A percentile compares a stretch with the other conserved stretches of the same genome.
Evolutionary conservation across 371 early-diverging fungal species (phyloP).

Genomic region (Apophysomyces trapeziformis): DNA sequence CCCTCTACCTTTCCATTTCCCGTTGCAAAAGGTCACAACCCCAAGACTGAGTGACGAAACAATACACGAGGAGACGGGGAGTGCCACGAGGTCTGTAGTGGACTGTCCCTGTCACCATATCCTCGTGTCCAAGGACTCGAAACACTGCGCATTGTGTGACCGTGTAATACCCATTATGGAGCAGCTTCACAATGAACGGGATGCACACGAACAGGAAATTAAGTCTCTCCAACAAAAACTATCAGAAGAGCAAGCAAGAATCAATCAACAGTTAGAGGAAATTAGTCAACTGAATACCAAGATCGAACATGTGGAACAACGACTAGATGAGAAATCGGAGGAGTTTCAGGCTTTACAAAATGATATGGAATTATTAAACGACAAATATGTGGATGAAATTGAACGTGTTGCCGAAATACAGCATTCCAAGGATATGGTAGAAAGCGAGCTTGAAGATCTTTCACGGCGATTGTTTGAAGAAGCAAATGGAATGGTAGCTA

Average conservation of each 20-base stretch:
- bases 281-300: constrained; percentile 45
- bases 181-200: constrained; percentile 51
- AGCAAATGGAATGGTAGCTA: constrained; percentile 92
- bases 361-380: constrained; percentile 64
- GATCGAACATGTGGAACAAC: constrained; percentile 49
- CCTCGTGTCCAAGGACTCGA: constrained; percentile 30
- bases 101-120: constrained; percentile 54
- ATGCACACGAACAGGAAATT: constrained; percentile 50
- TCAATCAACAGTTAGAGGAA: constrained; percentile 45
- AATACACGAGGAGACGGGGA: constrained; percentile 19
- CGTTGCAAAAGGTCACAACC: constrained; percentile 10
- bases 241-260: constrained; percentile 48
- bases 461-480: constrained; percentile 90
- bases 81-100: constrained; percentile 9
- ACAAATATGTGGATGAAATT: constrained; percentile 83
- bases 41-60: constrained; percentile 1
- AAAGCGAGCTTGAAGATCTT: constrained; percentile 91
- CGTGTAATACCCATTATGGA: constrained; percentile 58
- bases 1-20: constrained; percentile 28
- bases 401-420: constrained; percentile 91
- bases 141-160: constrained; percentile 58
- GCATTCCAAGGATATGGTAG: constrained; percentile 85
- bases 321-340: constrained; percentile 50
- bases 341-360: constrained; percentile 53
- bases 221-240: constrained; percentile 44